Evolutionary conservation across 1,139 yeast species (phyloP).

Genomic region (Blastobotrys apis): DNA sequence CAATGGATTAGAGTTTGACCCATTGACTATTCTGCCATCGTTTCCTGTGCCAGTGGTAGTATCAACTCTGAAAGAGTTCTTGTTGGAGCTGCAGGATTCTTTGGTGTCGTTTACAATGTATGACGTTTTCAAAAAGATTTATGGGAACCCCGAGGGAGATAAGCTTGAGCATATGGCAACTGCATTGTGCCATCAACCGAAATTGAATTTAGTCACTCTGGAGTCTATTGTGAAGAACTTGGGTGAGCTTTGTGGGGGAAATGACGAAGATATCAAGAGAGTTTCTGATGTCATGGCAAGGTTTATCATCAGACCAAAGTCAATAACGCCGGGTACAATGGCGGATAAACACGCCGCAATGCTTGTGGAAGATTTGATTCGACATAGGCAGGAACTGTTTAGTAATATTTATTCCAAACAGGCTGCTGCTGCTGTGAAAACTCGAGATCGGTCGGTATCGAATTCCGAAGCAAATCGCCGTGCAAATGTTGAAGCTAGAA

Average conservation of each 20-base stretch:
- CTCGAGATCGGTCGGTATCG: constrained; percentile 27
- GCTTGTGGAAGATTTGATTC: constrained; percentile 29
- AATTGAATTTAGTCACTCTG: constrained; percentile 17
- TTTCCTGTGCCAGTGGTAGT: constrained; percentile 56
- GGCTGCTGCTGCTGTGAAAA: constrained; percentile 8
- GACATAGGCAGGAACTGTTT: constrained; percentile 26
- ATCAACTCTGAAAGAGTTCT: constrained; percentile 62
- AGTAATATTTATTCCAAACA: constrained; percentile 22
- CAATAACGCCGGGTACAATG: constrained; percentile 30
- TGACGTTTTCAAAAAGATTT: constrained; percentile 62
- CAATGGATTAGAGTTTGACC: constrained; percentile 40
- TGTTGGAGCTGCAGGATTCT: constrained; percentile 80
- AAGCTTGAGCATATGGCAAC: constrained; percentile 15
- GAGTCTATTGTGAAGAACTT: constrained; percentile 18
- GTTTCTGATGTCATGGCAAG: constrained; percentile 27
- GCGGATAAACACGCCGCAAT: constrained; percentile 32
- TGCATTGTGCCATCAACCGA: constrained; percentile 20
- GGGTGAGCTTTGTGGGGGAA: constrained; percentile 9
- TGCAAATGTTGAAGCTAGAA: constrained; percentile 31
- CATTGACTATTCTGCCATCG: constrained; percentile 26
- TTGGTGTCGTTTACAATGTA: constrained; percentile 62
- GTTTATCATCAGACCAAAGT: constrained; percentile 34
- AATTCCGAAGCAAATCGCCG: constrained; percentile 30
- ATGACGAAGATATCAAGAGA: constrained; percentile 15
- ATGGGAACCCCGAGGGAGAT: constrained; percentile 31